Conservation (phyloP, 1,284 basidiomycete genomes). For the Coniferiporia weirii region DNA sequence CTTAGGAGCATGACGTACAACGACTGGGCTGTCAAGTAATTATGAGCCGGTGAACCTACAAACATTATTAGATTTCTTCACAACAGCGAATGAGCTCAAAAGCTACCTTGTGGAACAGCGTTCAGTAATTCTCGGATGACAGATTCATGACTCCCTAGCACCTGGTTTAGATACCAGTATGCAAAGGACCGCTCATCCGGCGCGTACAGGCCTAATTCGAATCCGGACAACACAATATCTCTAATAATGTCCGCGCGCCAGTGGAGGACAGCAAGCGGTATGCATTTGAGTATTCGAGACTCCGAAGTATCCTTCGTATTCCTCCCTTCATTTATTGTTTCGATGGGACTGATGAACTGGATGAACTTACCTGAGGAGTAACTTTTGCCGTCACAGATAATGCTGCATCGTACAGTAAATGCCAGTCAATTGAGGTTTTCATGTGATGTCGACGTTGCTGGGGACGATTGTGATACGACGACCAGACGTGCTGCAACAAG, state of each 20-base stretch:
- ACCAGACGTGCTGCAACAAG: slow-evolving; percentile 50
- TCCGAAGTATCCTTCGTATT: slow-evolving; percentile 21
- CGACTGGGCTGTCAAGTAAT: slow-evolving; percentile 1
- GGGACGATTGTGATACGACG: slow-evolving; percentile 62
- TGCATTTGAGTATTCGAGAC: slow-evolving; percentile 31
- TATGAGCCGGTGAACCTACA: slow-evolving; percentile 8
- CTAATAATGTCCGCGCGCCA: slow-evolving; percentile 57
- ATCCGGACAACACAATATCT: slow-evolving; percentile 70
- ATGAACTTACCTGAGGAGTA: slow-evolving; percentile 26
- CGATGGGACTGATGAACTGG: neutral
- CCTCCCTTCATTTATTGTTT: neutral
- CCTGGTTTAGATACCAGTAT: slow-evolving; percentile 64
- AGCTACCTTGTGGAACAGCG: slow-evolving; percentile 36
- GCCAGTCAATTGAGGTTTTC: slow-evolving; percentile 61
- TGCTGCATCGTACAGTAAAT: slow-evolving; percentile 47
- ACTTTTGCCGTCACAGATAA: slow-evolving; percentile 32
- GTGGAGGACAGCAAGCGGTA: slow-evolving; percentile 45
- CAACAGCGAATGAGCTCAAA: neutral
- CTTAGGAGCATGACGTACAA: slow-evolving; percentile 1
- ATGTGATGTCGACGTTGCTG: slow-evolving; percentile 59
- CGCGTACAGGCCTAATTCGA: slow-evolving; percentile 71
- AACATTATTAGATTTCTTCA: neutral
- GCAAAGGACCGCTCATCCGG: slow-evolving; percentile 62
- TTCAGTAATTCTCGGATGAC: slow-evolving; percentile 46
- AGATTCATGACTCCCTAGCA: slow-evolving; percentile 50